Conservation (phyloP, 2,329 filamentous ascomycete genomes). For the Elsinoe fawcettii region DNA sequence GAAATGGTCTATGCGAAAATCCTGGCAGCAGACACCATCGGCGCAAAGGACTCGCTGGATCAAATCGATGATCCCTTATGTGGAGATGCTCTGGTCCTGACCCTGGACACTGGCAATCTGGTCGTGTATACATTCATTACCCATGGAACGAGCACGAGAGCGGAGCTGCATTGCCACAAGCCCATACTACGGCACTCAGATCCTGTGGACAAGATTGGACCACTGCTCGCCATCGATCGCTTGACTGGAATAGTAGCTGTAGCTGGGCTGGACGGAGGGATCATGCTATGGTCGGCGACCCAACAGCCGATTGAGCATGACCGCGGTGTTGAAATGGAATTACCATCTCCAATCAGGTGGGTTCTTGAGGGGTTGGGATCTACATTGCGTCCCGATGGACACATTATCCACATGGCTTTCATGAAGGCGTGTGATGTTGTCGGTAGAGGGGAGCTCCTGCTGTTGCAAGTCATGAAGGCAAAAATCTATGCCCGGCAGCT, state of each 20-base stretch:
- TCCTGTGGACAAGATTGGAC: slow-evolving; percentile 48
- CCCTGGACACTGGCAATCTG: slow-evolving; percentile 63
- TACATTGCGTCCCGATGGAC: slow-evolving; percentile 49
- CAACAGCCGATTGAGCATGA: not conserved
- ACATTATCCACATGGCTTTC: slow-evolving; percentile 83
- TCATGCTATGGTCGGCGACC: not conserved
- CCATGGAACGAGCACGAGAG: slow-evolving; percentile 31
- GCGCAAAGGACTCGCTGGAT: not conserved
- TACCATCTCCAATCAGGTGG: not conserved
- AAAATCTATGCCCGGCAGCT: not conserved
- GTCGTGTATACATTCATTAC: slow-evolving; percentile 56
- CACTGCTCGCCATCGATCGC: slow-evolving; percentile 71
- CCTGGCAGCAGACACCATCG: slow-evolving; percentile 9
- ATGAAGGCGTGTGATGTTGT: not conserved
- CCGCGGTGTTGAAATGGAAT: not conserved
- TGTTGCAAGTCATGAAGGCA: not conserved
- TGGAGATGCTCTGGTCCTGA: slow-evolving; percentile 64
- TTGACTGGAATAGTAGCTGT: slow-evolving; percentile 58
- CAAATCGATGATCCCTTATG: not conserved
- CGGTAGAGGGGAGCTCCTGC: not conserved
- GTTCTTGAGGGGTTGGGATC: slow-evolving; percentile 19
- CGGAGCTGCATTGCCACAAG: slow-evolving; percentile 28
- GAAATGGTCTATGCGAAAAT: not conserved
- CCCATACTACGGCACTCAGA: slow-evolving; percentile 51
- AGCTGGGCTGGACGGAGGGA: slow-evolving; percentile 55